A percentile compares a stretch with the other conserved stretches of the same genome.
phyloP scores from a whole-genome alignment of 805 yeast species.

The Ogataea wickerhamii region DNA sequence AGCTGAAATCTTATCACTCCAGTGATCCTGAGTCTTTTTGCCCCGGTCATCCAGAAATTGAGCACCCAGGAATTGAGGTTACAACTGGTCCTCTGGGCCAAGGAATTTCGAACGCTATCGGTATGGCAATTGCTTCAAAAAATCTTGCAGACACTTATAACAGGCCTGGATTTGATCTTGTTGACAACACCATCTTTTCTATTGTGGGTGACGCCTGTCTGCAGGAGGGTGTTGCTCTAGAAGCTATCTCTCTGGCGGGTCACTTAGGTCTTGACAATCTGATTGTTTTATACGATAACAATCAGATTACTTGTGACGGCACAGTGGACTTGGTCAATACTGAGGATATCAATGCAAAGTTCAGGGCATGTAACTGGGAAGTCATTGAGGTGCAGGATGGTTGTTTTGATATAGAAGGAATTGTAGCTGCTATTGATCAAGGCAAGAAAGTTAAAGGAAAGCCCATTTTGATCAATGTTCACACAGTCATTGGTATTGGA shows the following conservation, averaged over 20 bases:
- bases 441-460: conserved; percentile 71
- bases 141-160: conserved; percentile 90
- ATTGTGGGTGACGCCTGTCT: conserved; percentile 97
- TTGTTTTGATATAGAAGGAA: conserved; percentile 68
- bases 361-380: conserved; percentile 94
- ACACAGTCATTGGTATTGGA: conserved; percentile 93
- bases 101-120: conserved; percentile 94
- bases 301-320: conserved; percentile 96
- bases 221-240: conserved; percentile 96
- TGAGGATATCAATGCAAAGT: conserved; percentile 83
- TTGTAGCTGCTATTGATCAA: conserved; percentile 65
- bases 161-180: conserved; percentile 71
- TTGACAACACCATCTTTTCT: conserved; percentile 71
- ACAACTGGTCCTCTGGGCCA: conserved; percentile 99
- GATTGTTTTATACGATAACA: conserved; percentile 94
- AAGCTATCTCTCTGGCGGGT: conserved; percentile 93
- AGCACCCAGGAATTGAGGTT: conserved; percentile 90
- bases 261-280: conserved; percentile 88
- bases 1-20: conserved; percentile 67
- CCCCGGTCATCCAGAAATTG: conserved; percentile 97
- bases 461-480: conserved; percentile 86
- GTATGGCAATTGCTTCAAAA: conserved; percentile 90
- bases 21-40: conserved; percentile 85
- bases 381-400: conserved; percentile 72
- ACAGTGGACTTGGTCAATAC: conserved; percentile 84